A percentile compares a stretch with the other conserved stretches of the same genome.
These are phyloP conservation scores for Rhizoctonia solani DNA, from an alignment of 1,284 basidiomycete genomes.

Conservation along the genomic window DNA sequence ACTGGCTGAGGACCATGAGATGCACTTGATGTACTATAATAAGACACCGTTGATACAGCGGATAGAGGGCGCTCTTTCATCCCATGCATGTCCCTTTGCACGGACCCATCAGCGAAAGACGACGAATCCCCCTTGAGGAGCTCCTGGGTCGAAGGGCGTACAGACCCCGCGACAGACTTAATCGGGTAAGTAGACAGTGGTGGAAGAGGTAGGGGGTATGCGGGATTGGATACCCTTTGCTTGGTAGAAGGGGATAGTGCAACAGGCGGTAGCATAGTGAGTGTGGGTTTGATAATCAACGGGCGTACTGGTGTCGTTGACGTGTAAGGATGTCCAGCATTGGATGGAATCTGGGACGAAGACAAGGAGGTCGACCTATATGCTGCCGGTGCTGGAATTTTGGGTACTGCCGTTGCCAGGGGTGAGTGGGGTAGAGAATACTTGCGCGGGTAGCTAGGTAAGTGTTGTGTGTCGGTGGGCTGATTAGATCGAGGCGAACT, in stretches of 20 bases:
- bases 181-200: conserved; percentile 26
- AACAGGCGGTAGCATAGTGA: not conserved
- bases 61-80: conserved; percentile 21
- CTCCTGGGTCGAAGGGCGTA: not conserved
- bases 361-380: not conserved
- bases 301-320: not conserved
- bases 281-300: not conserved
- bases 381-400: not conserved
- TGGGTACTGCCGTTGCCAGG: not conserved
- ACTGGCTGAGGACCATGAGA: conserved; percentile 24
- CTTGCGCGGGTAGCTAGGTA: not conserved
- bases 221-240: conserved; percentile 13
- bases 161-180: conserved; percentile 6
- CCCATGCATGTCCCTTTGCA: not conserved
- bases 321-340: not conserved
- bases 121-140: not conserved
- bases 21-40: conserved; percentile 28
- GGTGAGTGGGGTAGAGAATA: not conserved
- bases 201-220: conserved; percentile 26
- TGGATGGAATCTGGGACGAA: not conserved
- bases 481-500: not conserved
- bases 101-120: not conserved
- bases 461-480: not conserved
- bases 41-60: conserved; percentile 8
- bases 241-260: conserved; percentile 23